These are phyloP conservation scores for Simmondsia chinensis DNA, from an alignment of 148 eudicot genomes.

Conservation along the genomic window DNA sequence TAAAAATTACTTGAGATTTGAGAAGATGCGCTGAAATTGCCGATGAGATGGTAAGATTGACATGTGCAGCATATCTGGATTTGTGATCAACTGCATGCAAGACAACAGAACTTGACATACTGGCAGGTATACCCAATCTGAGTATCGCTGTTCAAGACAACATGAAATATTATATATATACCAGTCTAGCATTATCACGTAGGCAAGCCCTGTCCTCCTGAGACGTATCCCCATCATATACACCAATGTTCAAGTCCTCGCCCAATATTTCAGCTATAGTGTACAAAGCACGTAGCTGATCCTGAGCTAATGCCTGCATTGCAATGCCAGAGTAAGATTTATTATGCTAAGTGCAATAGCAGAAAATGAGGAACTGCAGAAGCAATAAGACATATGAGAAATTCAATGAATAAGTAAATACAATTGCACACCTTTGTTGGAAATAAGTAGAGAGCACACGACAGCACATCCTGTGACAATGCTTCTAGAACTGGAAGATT, in stretches of 20 bases:
- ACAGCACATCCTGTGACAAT: conserved; percentile 46
- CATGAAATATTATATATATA: conserved; percentile 20
- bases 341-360: too few relatives aligned
- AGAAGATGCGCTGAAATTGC: conserved; percentile 61
- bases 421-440: conserved; percentile 99
- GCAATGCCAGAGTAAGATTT: conserved; percentile 6
- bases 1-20: conserved; percentile 86
- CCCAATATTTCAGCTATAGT: conserved; percentile 38
- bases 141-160: conserved; percentile 1
- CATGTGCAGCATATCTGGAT: conserved; percentile 93
- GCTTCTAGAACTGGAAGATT: conserved; percentile 85
- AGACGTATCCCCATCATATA: conserved; percentile 96
- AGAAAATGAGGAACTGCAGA: too few relatives aligned
- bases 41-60: conserved; percentile 89
- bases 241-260: conserved; percentile 51
- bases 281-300: conserved; percentile 70
- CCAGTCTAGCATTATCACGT: conserved; percentile 88
- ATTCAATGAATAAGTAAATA: too few relatives aligned
- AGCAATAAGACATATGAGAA: too few relatives aligned
- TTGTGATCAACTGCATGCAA: conserved; percentile 82
- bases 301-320: conserved; percentile 97
- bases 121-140: conserved; percentile 1
- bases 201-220: conserved; percentile 61
- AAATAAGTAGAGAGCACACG: conserved; percentile 86
- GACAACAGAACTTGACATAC: conserved; percentile 4